Conservation (phyloP, 768 basidiomycete species). For the Russula sp. region DNA sequence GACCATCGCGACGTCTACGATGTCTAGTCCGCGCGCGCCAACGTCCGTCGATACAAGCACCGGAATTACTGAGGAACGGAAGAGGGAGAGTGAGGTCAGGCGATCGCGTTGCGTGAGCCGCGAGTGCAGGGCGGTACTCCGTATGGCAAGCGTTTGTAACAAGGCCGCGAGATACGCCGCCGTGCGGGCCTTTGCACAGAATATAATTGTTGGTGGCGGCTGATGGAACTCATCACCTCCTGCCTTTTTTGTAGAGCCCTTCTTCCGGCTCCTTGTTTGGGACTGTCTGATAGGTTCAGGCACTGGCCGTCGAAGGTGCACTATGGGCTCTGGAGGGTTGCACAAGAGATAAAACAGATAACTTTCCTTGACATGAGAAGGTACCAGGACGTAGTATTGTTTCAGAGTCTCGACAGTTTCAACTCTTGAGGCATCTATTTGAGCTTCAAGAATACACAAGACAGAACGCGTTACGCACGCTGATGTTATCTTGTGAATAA, state of each 20-base stretch:
- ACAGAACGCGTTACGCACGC: slow-evolving; percentile 41
- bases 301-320: slow-evolving; percentile 52
- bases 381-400: slow-evolving; percentile 87
- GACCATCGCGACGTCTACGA: slow-evolving; percentile 93
- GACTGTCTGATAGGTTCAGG: slow-evolving; percentile 32
- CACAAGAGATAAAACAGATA: slow-evolving; percentile 89
- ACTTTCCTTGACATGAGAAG: slow-evolving; percentile 88
- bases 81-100: slow-evolving; percentile 74
- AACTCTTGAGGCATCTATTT: slow-evolving; percentile 42
- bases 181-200: slow-evolving; percentile 78
- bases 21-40: slow-evolving; percentile 91
- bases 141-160: slow-evolving; percentile 71
- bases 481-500: slow-evolving; percentile 73
- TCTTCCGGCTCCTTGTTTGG: slow-evolving; percentile 25
- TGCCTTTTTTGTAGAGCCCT: slow-evolving; percentile 26
- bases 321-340: slow-evolving; percentile 77
- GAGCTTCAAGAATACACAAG: slow-evolving; percentile 6
- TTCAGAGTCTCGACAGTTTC: slow-evolving; percentile 87
- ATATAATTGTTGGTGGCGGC: slow-evolving; percentile 95
- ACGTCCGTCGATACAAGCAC: slow-evolving; percentile 95
- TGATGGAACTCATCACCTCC: slow-evolving; percentile 47
- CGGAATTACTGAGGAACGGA: slow-evolving; percentile 80
- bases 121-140: slow-evolving; percentile 87
- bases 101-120: slow-evolving; percentile 90
- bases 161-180: slow-evolving; percentile 84